phyloP scores from a whole-genome alignment of 2,329 filamentous ascomycete species.

The Colletotrichum godetiae region DNA sequence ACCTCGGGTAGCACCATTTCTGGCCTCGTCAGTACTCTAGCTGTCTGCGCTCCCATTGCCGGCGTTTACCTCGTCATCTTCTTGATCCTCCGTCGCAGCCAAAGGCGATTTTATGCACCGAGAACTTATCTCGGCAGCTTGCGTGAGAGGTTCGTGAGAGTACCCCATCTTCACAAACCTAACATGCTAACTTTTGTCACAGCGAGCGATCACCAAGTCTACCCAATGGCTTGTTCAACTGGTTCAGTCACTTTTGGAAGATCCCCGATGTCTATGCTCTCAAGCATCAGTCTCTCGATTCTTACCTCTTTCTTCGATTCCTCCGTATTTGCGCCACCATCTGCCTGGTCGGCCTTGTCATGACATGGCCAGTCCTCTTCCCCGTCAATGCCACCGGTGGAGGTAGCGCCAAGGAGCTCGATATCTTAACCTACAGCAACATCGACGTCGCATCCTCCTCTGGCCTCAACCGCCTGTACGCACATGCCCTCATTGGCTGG shows the following conservation, averaged over 20 bases:
- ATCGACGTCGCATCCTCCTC: constrained; percentile 63
- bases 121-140: constrained; percentile 62
- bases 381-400: constrained; percentile 90
- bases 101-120: constrained; percentile 61
- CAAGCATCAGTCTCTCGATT: constrained; percentile 87
- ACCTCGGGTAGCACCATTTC: constrained; percentile 21
- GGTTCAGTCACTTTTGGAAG: constrained; percentile 72
- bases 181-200: background rate
- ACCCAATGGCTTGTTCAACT: constrained; percentile 68
- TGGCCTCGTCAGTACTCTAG: constrained; percentile 60
- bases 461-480: constrained; percentile 77
- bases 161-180: background rate
- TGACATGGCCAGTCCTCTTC: constrained; percentile 89
- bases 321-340: constrained; percentile 81
- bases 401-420: constrained; percentile 71
- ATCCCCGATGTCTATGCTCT: constrained; percentile 80
- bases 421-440: constrained; percentile 84
- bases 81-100: constrained; percentile 55
- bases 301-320: constrained; percentile 86
- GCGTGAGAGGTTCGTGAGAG: constrained; percentile 48
- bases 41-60: constrained; percentile 62
- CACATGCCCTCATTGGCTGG: constrained; percentile 84
- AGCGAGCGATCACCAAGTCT: constrained; percentile 69
- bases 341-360: constrained; percentile 83
- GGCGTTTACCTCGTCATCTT: constrained; percentile 56